Percentiles rank a stretch among this genome's conserved stretches.
Evolutionary conservation across 176 grass and related monocot species (phyloP).

Genomic region (Olyra latifolia): DNA sequence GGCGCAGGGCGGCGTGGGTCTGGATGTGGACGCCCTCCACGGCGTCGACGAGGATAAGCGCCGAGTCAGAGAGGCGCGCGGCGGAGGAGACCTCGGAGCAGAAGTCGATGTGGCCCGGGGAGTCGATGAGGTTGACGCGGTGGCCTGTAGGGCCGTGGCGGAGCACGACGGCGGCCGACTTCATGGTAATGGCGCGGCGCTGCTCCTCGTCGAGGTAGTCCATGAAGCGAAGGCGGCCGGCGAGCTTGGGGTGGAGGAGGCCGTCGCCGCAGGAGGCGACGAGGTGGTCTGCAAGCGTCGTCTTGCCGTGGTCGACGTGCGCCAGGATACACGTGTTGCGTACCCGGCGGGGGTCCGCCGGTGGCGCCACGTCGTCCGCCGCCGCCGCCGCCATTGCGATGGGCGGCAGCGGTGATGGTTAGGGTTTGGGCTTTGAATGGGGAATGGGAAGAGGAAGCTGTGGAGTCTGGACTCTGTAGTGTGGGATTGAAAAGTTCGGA

Average conservation of each 20-base stretch:
- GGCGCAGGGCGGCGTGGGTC: conserved; percentile 76
- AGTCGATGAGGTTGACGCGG: conserved; percentile 90
- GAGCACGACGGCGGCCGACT: conserved; percentile 67
- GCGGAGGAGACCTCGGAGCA: conserved; percentile 92
- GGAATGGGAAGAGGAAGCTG: not conserved
- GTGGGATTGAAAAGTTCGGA: not conserved
- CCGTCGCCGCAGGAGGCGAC: conserved; percentile 74
- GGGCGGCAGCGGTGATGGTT: not conserved
- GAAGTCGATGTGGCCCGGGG: conserved; percentile 95
- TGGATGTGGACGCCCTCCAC: conserved; percentile 92
- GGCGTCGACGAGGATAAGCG: conserved; percentile 72
- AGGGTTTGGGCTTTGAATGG: conserved; percentile 39
- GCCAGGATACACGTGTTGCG: conserved; percentile 96
- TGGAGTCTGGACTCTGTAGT: not conserved
- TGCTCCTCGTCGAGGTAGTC: conserved; percentile 93
- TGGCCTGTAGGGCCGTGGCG: conserved; percentile 29
- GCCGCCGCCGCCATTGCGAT: conserved; percentile 35
- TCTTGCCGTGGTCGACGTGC: conserved; percentile 94
- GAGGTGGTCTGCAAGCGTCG: conserved; percentile 87
- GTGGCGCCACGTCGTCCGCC: not conserved
- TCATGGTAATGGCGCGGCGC: conserved; percentile 88
- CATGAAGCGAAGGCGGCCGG: conserved; percentile 74
- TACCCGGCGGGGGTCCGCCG: conserved; percentile 35
- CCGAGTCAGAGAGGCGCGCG: conserved; percentile 73
- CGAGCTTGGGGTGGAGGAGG: conserved; percentile 69